Conservation (phyloP, 371 early-diverging fungal genomes). For the Quaeritorhiza haematococci region DNA sequence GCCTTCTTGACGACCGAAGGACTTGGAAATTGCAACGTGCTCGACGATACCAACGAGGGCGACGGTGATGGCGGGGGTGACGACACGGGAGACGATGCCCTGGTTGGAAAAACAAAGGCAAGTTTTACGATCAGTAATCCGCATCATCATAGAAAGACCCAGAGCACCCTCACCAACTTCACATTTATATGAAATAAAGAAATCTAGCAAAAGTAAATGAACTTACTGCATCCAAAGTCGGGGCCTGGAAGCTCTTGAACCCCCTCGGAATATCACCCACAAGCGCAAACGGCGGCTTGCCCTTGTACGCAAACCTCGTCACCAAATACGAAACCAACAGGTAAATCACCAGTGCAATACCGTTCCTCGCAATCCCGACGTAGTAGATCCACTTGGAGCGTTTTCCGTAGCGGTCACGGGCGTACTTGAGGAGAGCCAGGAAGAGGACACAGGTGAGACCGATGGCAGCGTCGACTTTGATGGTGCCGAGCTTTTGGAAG, state of each 20-base stretch:
- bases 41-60: constrained; percentile 75
- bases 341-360: constrained; percentile 68
- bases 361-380: constrained; percentile 60
- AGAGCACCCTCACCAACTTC: no score
- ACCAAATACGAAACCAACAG: constrained; percentile 67
- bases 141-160: no score
- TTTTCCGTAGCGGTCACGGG: constrained; percentile 19
- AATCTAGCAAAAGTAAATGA: no score
- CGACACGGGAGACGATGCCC: no score
- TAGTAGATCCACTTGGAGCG: constrained; percentile 33
- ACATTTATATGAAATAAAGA: no score
- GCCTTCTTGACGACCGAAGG: constrained; percentile 66
- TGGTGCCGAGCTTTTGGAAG: constrained; percentile 34
- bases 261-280: constrained; percentile 5
- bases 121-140: no score
- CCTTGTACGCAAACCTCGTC: no score
- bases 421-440: constrained; percentile 43
- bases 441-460: constrained; percentile 50
- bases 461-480: constrained; percentile 52
- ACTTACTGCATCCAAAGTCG: no score
- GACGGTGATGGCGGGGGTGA: constrained; percentile 47
- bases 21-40: constrained; percentile 78
- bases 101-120: no score
- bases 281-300: constrained; percentile 5
- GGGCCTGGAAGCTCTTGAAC: constrained; percentile 16